Base-by-base conservation (phyloP, 2,329 filamentous ascomycete species). In the Teratosphaeria destructans region DNA sequence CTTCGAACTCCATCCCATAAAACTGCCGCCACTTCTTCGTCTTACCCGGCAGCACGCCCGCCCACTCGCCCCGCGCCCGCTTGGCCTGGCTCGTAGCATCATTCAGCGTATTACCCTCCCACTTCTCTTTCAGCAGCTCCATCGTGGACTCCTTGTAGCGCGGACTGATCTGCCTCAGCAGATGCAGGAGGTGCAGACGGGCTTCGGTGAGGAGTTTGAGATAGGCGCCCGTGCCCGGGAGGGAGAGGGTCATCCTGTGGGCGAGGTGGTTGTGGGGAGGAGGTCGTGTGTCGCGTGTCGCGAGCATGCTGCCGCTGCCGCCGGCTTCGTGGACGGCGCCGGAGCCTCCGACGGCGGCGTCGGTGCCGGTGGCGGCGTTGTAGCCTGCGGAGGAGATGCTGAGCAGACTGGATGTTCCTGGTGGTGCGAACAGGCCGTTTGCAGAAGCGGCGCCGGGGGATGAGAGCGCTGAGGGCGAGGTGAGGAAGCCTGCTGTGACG, bases 21-120 rank as follows among this genome's bases (percentile, higher is more conserved):
- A 89, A 88, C 34, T 82, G 79, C 69, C 80, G 85, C 88, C 88
- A 91, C 69, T 84, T 86, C 69, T 79, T 82, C 16, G 85, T 87
- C 67, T 82, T 76, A 0, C 84, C 84, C 0, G 83, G 81, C 49
- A 84, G 66, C 2, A 86, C 76, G 6, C 83, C 84, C 5, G 71
- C 72, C 65, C 81, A 83, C 66, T 85, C 82, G 1, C 82, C 81
- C 58, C 84, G 73, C 19, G 76, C 74, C 60, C 76, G 77, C 72
- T 81, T 84, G 19, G 77, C 77, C 60, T 74, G 71, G 34, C 75
- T 76, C 23, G 76, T 72, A 4, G 71, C 69, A 64, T 80, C 78
- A 23, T 78, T 76, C 2, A 75, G 74, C n/a, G 82, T 73, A 3
- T 85, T 85, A 12, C 86, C 87, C 63, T 90, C 84, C 83, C 88